phyloP scores from a whole-genome alignment of 805 yeast species.

The Candida ascalaphidarum region DNA sequence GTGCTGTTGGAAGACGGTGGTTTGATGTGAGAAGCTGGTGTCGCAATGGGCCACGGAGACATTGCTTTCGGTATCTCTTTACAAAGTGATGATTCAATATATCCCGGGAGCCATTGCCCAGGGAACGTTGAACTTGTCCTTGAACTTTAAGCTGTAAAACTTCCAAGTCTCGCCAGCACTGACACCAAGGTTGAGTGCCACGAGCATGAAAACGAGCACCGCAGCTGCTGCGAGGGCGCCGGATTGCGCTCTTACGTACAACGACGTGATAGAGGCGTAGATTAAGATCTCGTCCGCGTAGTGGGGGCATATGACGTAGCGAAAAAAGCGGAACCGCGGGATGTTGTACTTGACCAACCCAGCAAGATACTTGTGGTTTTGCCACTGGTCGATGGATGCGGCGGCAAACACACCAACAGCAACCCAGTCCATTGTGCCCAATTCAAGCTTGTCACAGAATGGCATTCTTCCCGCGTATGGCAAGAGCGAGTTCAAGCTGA shows the following conservation, averaged over 20 bases:
- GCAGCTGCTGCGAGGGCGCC: constrained; percentile 11
- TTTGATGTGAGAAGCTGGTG: too few relatives aligned
- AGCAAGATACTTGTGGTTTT: constrained; percentile 44
- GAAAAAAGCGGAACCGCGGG: constrained; percentile 46
- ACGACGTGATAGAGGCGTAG: constrained; percentile 30
- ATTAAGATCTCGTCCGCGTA: constrained; percentile 59
- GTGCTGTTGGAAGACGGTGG: too few relatives aligned
- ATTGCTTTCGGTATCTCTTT: too few relatives aligned
- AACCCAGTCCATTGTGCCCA: background rate
- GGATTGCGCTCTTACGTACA: constrained; percentile 8
- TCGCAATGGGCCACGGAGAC: too few relatives aligned
- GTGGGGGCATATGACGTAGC: constrained; percentile 53
- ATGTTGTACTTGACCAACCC: constrained; percentile 43
- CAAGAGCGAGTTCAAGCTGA: constrained; percentile 21
- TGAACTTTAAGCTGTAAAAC: constrained; percentile 32
- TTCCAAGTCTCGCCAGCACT: constrained; percentile 46
- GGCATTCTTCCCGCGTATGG: constrained; percentile 1
- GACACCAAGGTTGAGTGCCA: constrained; percentile 39
- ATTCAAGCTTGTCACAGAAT: too few relatives aligned
- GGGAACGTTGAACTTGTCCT: constrained; percentile 14
- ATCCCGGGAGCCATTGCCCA: constrained; percentile 33
- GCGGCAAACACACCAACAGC: constrained; percentile 34
- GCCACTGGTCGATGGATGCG: constrained; percentile 45
- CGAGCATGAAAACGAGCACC: constrained; percentile 21
- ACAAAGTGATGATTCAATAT: constrained; percentile 5